Base-by-base conservation (phyloP, 2,329 filamentous ascomycete genomes). In the Colletotrichum ledebouriae region DNA sequence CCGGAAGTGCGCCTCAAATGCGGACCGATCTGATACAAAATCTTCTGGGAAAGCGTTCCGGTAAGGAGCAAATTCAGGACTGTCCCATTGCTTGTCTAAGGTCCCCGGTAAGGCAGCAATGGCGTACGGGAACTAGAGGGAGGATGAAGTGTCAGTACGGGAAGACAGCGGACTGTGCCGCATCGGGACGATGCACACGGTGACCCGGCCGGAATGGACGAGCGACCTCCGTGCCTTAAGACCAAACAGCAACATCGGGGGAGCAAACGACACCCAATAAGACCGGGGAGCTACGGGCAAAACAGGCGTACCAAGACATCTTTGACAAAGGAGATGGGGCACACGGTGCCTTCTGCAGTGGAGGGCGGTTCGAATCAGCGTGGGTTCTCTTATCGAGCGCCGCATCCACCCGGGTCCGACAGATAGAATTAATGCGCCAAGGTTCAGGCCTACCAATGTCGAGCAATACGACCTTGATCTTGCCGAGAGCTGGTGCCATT, bases 251-350 rank as follows among this genome's bases (percentile, higher is more conserved):
- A 66, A 62, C 59, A 69, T 71, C 68, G 72, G 71, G 59, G 70
- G 59, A 55, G 59, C 41, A 49, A 37, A 71, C 50, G 62, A 59
- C 63, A 59, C 20, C 69, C 65, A 62, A 65, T 69, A 61, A 62
- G 60, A 62, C 61, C 53, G 12, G 47, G 59, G 69, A 29, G 49
- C 22, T 50, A 52, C 52, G 71, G 60, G 67, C 59, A 71, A 70
- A 59, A 55, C 64, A 72, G 63, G 82, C 91, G 87, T 88, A 94
- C 92, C 82, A 94, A 83, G 72, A 92, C 88, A 78, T 94, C 90
- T 81, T 93, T 93, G 80, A 94, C 92, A 80, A 94, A 94, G 73
- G 90, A 93, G 77, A 94, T 94, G 73, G 91, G 91, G 78, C 92
- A 94, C 71, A 94, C 89, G 57, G 92, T 94, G 71, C 92, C 92